Conservation (phyloP, 2,329 filamentous ascomycete genomes). For the Scytalidium sp. region DNA sequence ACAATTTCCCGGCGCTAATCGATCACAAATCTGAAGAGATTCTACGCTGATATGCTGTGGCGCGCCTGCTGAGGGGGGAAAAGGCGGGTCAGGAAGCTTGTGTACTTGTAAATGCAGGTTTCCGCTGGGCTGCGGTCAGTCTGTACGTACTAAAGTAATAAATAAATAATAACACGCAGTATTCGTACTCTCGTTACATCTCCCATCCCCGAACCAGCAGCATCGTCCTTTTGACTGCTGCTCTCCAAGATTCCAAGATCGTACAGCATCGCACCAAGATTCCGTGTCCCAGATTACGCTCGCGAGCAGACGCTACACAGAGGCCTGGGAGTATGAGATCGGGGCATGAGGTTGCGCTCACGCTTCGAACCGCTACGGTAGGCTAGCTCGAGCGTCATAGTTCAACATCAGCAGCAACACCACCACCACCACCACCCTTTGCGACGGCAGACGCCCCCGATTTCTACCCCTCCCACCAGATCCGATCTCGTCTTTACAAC, state of each 20-base stretch:
- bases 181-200: too few species aligned
- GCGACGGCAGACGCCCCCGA: neutral
- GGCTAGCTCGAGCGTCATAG: neutral
- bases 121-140: neutral
- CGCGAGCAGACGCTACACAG: neutral
- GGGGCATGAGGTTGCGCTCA: conserved; percentile 13
- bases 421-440: neutral
- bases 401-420: too few species aligned
- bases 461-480: conserved; percentile 1
- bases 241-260: neutral
- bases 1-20: too few species aligned
- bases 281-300: neutral
- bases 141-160: too few species aligned
- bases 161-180: too few species aligned
- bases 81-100: too few species aligned
- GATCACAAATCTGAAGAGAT: neutral
- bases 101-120: neutral
- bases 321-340: conserved; percentile 17
- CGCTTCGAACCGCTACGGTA: conserved; percentile 10
- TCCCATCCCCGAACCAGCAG: too few species aligned
- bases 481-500: neutral
- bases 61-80: too few species aligned
- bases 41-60: neutral
- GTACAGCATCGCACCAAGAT: conserved; percentile 5
- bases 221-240: neutral